phyloP scores from a whole-genome alignment of 1,284 basidiomycete species.

The Leccinum pachyderme region DNA sequence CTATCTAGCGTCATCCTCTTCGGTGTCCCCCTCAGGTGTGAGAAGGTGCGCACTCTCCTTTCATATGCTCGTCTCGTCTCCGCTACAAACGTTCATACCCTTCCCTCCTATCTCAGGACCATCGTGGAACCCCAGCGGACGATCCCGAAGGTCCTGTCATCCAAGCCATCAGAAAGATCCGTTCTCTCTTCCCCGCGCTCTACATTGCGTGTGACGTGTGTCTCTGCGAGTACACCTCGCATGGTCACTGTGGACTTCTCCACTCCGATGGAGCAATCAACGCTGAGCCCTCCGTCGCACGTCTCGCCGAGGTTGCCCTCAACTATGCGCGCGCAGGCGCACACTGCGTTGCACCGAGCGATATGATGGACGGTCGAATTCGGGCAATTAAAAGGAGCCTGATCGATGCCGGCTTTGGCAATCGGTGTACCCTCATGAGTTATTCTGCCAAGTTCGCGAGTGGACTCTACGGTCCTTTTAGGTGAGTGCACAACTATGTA shows the following conservation, averaged over 20 bases:
- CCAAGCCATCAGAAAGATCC: slow-evolving; percentile 79
- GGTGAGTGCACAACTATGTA: slow-evolving; percentile 46
- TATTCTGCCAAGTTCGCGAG: slow-evolving; percentile 99
- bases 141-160: slow-evolving; percentile 92
- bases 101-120: slow-evolving; percentile 56
- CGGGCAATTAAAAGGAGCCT: slow-evolving; percentile 85
- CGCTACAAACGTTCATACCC: not conserved
- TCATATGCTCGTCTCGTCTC: not conserved
- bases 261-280: slow-evolving; percentile 73
- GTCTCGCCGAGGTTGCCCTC: slow-evolving; percentile 91
- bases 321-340: slow-evolving; percentile 93
- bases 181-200: slow-evolving; percentile 74
- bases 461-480: slow-evolving; percentile 95
- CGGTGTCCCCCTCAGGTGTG: slow-evolving; percentile 85
- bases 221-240: slow-evolving; percentile 99
- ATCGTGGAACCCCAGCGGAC: slow-evolving; percentile 83
- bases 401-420: slow-evolving; percentile 80
- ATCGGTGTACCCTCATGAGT: slow-evolving; percentile 91
- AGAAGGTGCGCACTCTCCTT: slow-evolving; percentile 59
- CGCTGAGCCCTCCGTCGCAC: slow-evolving; percentile 71
- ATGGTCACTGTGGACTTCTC: slow-evolving; percentile 94
- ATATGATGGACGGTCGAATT: slow-evolving; percentile 99
- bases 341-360: slow-evolving; percentile 97
- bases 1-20: slow-evolving; percentile 93
- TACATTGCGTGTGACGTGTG: slow-evolving; percentile 96